Base-by-base conservation (phyloP, 306 rosid genomes). In the Quillaja saponaria region DNA sequence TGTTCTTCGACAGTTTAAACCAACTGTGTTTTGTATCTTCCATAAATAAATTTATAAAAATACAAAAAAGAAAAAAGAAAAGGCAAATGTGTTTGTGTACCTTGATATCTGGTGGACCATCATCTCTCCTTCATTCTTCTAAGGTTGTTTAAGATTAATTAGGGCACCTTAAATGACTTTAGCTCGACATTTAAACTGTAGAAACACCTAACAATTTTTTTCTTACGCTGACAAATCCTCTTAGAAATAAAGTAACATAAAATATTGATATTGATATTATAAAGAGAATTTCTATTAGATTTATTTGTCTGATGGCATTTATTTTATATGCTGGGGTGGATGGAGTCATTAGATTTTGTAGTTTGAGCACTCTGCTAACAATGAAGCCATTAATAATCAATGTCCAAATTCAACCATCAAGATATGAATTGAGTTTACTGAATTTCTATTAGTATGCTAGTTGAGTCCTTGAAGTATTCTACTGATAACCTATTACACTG, bases 61-160 rank as follows among this genome's bases (percentile, higher is more conserved):
- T n/a, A n/a, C n/a, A n/a, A n/a, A n/a, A n/a, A n/a, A n/a, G n/a
- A n/a, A n/a, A n/a, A n/a, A n/a, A n/a, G n/a, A n/a, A n/a, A n/a
- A n/a, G n/a, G n/a, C n/a, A n/a, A 13, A 13, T 19, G 16, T 47
- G 70, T 17, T 21, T 46, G 7, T 66, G 64, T n/a, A 31, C 21
- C 54, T 25, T 58, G 16, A 13, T 16, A 65, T 58, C 37, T 50
- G 41, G 28, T 6, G 42, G 63, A 58, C 44, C 41, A 63, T 31
- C 14, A 34, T 57, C 47, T 56, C 60, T 14, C 49, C 39, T 4
- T 19, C 60, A 37, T 25, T 55, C 60, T 55, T 34, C 4, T 42
- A 56, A 63, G 28, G 45, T 18, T 48, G 58, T 54, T 38, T 18
- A 19, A 53, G 16, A 3, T 45, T 18, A 17, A 9, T 37, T 28